Percentiles rank a stretch among this genome's conserved stretches.
Conservation (phyloP, 2,329 filamentous ascomycete species). For the Pseudophaeomoniella oleicola region DNA sequence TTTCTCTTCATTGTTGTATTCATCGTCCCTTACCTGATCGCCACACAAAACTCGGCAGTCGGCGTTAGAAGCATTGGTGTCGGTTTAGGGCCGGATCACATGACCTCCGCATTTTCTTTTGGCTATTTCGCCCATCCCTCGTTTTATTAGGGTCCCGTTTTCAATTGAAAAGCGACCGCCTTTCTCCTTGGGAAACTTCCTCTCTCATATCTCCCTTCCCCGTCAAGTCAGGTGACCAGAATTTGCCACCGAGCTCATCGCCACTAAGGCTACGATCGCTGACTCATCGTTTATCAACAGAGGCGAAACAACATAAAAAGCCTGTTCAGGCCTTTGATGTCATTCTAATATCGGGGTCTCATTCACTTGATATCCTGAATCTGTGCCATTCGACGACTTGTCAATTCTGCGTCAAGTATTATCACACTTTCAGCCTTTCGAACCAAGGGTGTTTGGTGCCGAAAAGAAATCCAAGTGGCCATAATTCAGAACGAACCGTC, state of each 20-base stretch:
- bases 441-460: too few relatives aligned
- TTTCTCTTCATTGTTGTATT: too few relatives aligned
- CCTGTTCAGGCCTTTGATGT: too few relatives aligned
- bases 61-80: background rate
- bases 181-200: too few relatives aligned
- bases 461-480: too few relatives aligned
- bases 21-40: background rate
- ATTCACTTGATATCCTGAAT: background rate
- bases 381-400: too few relatives aligned
- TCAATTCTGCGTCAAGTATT: too few relatives aligned
- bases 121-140: background rate
- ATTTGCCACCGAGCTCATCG: background rate
- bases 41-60: background rate
- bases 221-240: background rate
- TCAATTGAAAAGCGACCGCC: too few relatives aligned
- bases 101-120: constrained; percentile 5
- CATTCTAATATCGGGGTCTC: background rate
- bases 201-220: background rate
- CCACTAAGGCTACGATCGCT: background rate
- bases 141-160: too few relatives aligned
- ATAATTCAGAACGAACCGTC: too few relatives aligned
- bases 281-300: background rate
- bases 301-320: background rate
- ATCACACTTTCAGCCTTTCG: too few relatives aligned
- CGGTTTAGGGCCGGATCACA: constrained; percentile 4